phyloP scores from a whole-genome alignment of 768 basidiomycete genomes.

The Sporobolomyces pararoseus region DNA sequence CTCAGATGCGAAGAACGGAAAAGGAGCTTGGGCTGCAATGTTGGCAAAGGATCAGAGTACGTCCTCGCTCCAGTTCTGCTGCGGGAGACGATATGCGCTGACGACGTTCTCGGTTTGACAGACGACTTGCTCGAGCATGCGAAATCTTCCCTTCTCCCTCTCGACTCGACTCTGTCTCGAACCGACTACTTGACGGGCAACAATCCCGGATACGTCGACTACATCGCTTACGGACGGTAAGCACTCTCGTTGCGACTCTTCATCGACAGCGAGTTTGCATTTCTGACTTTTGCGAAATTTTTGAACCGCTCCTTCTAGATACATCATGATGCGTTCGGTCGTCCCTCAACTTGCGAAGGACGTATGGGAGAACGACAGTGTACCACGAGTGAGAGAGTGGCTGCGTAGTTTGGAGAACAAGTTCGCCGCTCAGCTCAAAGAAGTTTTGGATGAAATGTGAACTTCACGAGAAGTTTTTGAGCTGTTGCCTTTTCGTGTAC shows the following conservation, averaged over 20 bases:
- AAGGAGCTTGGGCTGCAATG: conserved; percentile 11
- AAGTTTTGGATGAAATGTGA: conserved; percentile 6
- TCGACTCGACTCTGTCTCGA: not conserved
- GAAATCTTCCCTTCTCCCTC: not conserved
- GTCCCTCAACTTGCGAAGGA: conserved; percentile 1
- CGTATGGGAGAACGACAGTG: not conserved
- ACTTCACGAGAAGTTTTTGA: no score
- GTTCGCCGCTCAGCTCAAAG: not conserved
- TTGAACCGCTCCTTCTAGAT: not conserved
- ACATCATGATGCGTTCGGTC: conserved; percentile 18
- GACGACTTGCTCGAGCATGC: not conserved
- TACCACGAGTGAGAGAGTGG: not conserved
- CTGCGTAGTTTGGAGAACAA: not conserved
- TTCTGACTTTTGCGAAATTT: not conserved
- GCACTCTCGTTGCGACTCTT: not conserved
- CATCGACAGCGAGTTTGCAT: no score
- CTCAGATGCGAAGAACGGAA: conserved; percentile 19
- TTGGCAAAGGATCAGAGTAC: not conserved
- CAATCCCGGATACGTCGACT: conserved; percentile 27
- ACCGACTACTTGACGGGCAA: conserved; percentile 4
- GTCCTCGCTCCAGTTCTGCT: not conserved
- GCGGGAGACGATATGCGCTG: no score
- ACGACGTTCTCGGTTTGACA: not conserved
- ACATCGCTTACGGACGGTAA: conserved; percentile 15
- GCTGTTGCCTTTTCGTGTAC: no score